phyloP scores from a whole-genome alignment of 306 rosid species.

The Acacia acuminata region DNA sequence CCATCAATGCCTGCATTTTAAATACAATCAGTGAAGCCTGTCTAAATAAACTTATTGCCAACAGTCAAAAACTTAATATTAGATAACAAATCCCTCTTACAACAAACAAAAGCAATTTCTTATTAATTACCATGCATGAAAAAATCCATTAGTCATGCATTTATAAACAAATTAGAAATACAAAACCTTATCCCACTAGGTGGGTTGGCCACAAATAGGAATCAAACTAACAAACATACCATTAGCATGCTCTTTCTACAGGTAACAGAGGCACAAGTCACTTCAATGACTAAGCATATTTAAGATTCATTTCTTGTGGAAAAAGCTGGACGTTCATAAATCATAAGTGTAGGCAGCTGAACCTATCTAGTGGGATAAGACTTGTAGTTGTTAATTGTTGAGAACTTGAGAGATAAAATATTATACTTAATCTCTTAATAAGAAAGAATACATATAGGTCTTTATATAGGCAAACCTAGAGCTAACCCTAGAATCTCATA shows the following conservation, averaged over 20 bases:
- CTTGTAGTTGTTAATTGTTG: background rate
- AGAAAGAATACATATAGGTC: no score
- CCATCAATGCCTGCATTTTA: slow-evolving; percentile 70
- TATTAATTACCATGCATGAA: background rate
- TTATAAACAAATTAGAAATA: background rate
- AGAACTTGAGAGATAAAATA: no score
- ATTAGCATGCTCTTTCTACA: background rate
- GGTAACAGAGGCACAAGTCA: background rate
- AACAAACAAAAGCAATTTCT: background rate
- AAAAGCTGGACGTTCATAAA: background rate
- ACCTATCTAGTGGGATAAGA: background rate
- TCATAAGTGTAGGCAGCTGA: background rate
- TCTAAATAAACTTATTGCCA: slow-evolving; percentile 11
- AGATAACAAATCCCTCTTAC: background rate
- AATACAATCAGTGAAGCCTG: slow-evolving; percentile 28
- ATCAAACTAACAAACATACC: background rate
- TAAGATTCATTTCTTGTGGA: background rate
- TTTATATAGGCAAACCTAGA: no score
- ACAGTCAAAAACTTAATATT: background rate
- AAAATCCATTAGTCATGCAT: background rate
- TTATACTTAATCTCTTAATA: no score
- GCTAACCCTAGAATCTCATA: no score
- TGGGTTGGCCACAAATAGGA: background rate
- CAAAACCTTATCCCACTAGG: no score
- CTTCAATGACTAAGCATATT: background rate